phyloP scores from a whole-genome alignment of 2,329 filamentous ascomycete genomes.

The Aspergillus pseudoterreus region DNA sequence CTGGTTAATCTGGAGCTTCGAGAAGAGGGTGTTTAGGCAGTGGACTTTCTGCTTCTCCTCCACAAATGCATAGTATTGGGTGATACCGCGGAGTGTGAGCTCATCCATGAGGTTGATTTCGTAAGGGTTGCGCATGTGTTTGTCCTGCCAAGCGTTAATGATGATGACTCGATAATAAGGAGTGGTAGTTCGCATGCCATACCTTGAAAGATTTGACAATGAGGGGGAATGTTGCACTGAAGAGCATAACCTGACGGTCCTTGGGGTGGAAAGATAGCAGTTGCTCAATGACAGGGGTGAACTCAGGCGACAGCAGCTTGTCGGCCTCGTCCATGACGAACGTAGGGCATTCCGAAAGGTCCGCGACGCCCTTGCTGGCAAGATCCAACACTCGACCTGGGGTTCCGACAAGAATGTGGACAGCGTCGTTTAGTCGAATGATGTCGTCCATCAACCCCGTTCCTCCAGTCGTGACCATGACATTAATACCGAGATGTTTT shows the following conservation, averaged over 20 bases:
- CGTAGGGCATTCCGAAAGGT: slow-evolving; percentile 91
- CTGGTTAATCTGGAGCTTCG: slow-evolving; percentile 98
- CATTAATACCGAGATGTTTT: slow-evolving; percentile 94
- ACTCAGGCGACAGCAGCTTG: slow-evolving; percentile 93
- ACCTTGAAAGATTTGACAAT: slow-evolving; percentile 93
- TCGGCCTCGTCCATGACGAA: slow-evolving; percentile 99
- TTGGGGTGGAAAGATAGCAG: slow-evolving; percentile 92
- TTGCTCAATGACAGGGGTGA: slow-evolving; percentile 96
- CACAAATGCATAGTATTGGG: slow-evolving; percentile 98
- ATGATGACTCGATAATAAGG: slow-evolving; percentile 24
- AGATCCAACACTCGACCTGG: slow-evolving; percentile 94
- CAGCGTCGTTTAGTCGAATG: slow-evolving; percentile 84
- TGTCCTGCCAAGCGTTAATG: slow-evolving; percentile 53
- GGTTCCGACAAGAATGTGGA: slow-evolving; percentile 97
- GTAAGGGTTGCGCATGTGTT: slow-evolving; percentile 93
- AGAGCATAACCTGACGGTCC: slow-evolving; percentile 98
- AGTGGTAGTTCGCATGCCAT: slow-evolving; percentile 4
- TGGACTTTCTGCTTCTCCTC: slow-evolving; percentile 99
- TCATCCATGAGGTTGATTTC: slow-evolving; percentile 99
- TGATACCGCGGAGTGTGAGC: slow-evolving; percentile 94
- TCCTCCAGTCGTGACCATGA: slow-evolving; percentile 98
- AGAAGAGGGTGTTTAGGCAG: slow-evolving; percentile 97
- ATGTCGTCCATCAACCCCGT: slow-evolving; percentile 96
- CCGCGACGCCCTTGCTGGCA: slow-evolving; percentile 92
- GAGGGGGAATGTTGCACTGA: slow-evolving; percentile 94